phyloP scores from a whole-genome alignment of 176 grass and related monocot genomes.

The Cenchrus fungigraminus region DNA sequence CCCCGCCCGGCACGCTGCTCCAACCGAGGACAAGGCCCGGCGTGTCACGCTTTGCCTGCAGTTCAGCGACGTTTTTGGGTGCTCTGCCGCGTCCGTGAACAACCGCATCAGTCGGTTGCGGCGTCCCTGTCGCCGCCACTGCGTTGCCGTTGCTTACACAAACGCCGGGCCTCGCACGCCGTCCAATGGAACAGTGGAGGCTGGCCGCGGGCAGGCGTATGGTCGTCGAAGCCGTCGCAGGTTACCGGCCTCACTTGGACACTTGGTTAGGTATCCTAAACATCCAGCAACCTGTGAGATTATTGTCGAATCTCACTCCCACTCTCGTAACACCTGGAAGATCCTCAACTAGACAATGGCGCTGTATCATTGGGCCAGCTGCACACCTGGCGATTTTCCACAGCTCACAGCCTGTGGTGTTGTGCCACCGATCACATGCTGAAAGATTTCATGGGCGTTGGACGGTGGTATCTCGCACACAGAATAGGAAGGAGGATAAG shows the following conservation, averaged over 20 bases:
- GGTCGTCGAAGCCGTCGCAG: background rate
- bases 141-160: background rate
- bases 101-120: slow-evolving; percentile 2
- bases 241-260: background rate
- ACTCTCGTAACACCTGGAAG: too few species aligned
- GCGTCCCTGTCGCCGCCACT: background rate
- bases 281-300: background rate
- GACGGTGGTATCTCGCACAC: background rate
- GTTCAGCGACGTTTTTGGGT: background rate
- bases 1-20: background rate
- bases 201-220: background rate
- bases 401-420: too few species aligned
- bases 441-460: background rate
- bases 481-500: background rate
- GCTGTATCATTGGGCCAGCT: background rate
- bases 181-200: background rate
- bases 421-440: background rate
- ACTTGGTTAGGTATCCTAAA: background rate
- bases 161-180: background rate
- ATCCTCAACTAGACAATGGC: background rate
- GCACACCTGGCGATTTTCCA: background rate
- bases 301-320: background rate
- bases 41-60: background rate
- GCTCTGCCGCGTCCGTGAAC: background rate
- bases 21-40: background rate